Evolutionary conservation across 345 rosid species (phyloP).

Genomic region (Streptanthus diversifolius): DNA sequence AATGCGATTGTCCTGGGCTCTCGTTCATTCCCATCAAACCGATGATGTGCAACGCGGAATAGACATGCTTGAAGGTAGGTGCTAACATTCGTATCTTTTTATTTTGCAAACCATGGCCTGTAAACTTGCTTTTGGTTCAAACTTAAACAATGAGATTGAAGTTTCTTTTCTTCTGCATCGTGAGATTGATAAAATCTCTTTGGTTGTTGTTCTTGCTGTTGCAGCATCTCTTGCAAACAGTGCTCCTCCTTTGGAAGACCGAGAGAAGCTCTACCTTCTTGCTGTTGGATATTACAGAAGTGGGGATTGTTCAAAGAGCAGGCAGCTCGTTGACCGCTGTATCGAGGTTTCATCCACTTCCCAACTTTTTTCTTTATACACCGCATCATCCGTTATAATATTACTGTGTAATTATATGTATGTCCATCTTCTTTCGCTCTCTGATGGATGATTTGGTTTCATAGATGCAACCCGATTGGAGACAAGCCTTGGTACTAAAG

Average conservation of each 20-base stretch:
- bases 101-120: not conserved
- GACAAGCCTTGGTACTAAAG: constrained; percentile 69
- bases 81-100: not conserved
- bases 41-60: constrained; percentile 85
- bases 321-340: constrained; percentile 59
- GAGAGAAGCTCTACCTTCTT: constrained; percentile 83
- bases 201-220: constrained; percentile 1
- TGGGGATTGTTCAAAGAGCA: constrained; percentile 68
- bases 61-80: constrained; percentile 74
- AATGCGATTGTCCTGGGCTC: constrained; percentile 86
- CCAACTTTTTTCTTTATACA: not conserved
- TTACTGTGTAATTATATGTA: not conserved
- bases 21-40: constrained; percentile 66
- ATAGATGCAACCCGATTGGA: constrained; percentile 84
- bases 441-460: constrained; percentile 5
- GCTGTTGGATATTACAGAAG: constrained; percentile 77
- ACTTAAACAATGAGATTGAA: not conserved
- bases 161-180: not conserved
- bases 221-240: constrained; percentile 63
- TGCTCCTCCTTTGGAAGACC: constrained; percentile 46
- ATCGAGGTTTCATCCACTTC: constrained; percentile 22
- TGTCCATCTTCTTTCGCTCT: not conserved
- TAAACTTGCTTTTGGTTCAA: not conserved
- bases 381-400: not conserved
- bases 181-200: not conserved